Conservation (phyloP, 2,329 filamentous ascomycete genomes). For the Pseudopyrenochaeta lycopersici region DNA sequence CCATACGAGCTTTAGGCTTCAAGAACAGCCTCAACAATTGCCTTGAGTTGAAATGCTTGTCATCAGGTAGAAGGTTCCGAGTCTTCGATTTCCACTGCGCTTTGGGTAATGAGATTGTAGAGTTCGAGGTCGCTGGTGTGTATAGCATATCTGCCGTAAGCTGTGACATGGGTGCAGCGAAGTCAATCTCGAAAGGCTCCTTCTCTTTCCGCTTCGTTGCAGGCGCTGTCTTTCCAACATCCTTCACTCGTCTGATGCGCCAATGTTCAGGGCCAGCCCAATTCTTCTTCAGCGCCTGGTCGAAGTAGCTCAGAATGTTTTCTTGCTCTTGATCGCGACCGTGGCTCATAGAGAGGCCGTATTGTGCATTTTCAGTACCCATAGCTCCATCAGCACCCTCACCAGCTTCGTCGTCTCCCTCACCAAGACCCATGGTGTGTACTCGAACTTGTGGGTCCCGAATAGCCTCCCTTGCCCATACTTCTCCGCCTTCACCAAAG, state of each 20-base stretch:
- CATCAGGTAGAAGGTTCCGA: slow-evolving; percentile 90
- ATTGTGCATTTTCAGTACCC: slow-evolving; percentile 71
- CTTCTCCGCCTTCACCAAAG: slow-evolving; percentile 95
- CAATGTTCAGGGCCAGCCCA: slow-evolving; percentile 99
- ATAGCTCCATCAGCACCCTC: slow-evolving; percentile 59
- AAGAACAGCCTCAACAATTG: slow-evolving; percentile 90
- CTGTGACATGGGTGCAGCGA: slow-evolving; percentile 76
- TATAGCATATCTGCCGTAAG: slow-evolving; percentile 79
- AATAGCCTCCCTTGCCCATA: slow-evolving; percentile 91
- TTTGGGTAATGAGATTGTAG: slow-evolving; percentile 85
- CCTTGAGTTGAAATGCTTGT: slow-evolving; percentile 97
- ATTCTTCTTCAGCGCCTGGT: slow-evolving; percentile 94
- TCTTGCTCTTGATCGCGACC: slow-evolving; percentile 78
- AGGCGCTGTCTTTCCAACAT: slow-evolving; percentile 66
- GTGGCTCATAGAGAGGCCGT: slow-evolving; percentile 80
- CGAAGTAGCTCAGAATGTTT: slow-evolving; percentile 97
- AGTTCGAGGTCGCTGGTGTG: slow-evolving; percentile 80
- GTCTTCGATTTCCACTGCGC: slow-evolving; percentile 96
- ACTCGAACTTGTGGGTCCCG: slow-evolving; percentile 86
- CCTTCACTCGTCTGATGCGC: slow-evolving; percentile 94
- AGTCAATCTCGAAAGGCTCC: slow-evolving; percentile 95
- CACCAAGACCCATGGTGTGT: slow-evolving; percentile 68
- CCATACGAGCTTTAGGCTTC: slow-evolving; percentile 89
- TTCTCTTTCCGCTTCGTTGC: slow-evolving; percentile 86
- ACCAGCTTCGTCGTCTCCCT: slow-evolving; percentile 63